Percentiles rank a stretch among this genome's conserved stretches.
Conservation (phyloP, 2,329 filamentous ascomycete genomes). For the Celoporthe dispersa region DNA sequence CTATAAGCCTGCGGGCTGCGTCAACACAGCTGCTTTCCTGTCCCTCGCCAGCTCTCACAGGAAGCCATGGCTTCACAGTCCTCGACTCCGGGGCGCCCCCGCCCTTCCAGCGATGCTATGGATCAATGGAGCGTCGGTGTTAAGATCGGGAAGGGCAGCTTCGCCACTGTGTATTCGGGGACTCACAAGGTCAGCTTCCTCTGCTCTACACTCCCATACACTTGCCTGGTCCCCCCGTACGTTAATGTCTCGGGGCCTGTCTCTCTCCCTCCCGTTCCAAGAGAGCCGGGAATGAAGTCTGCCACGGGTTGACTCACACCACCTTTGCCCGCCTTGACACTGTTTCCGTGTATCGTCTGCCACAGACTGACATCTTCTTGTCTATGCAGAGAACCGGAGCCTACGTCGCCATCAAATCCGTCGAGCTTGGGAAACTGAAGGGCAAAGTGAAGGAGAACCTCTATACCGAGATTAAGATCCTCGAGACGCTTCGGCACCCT, state of each 20-base stretch:
- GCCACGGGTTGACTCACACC: neutral
- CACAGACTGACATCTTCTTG: slow-evolving; percentile 25
- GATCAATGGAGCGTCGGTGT: slow-evolving; percentile 82
- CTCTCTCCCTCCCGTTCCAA: neutral
- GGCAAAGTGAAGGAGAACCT: slow-evolving; percentile 97
- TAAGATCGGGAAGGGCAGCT: slow-evolving; percentile 96
- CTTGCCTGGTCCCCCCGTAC: neutral
- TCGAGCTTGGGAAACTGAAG: slow-evolving; percentile 87
- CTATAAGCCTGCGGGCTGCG: slow-evolving; percentile 39
- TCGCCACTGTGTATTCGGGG: slow-evolving; percentile 91
- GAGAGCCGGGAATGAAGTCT: neutral
- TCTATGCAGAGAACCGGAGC: slow-evolving; percentile 70
- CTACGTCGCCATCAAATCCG: slow-evolving; percentile 94
- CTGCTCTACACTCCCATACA: slow-evolving; percentile 20
- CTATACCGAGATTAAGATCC: slow-evolving; percentile 91
- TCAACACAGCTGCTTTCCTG: slow-evolving; percentile 34
- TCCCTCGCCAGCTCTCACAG: slow-evolving; percentile 34
- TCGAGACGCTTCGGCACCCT: slow-evolving; percentile 90
- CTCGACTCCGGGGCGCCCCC: slow-evolving; percentile 34
- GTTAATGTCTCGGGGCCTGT: neutral
- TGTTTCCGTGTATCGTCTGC: slow-evolving; percentile 13
- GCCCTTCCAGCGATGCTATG: slow-evolving; percentile 48
- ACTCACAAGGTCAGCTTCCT: slow-evolving; percentile 72
- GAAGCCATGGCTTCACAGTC: slow-evolving; percentile 38
- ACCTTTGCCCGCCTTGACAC: neutral